Evolutionary conservation across 257 asterid genomes (phyloP).

Genomic region (Anisodus acutangulus): DNA sequence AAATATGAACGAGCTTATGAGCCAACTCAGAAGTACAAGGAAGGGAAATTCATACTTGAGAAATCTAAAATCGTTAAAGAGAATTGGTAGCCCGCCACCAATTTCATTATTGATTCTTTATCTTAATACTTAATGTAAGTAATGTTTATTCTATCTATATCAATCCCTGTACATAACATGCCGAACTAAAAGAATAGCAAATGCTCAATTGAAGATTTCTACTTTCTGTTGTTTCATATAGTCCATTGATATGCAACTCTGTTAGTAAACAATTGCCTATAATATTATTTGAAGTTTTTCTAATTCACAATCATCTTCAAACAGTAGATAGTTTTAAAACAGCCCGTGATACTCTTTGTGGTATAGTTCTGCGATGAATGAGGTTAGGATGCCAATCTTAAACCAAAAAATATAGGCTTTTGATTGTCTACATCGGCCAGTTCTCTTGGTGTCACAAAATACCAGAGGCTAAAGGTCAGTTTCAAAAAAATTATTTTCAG

Average conservation of each 20-base stretch:
- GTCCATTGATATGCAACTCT: not conserved
- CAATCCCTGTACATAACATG: slow-evolving; percentile 31
- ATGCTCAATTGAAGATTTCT: slow-evolving; percentile 13
- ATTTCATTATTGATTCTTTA: not conserved
- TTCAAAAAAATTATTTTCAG: too few species aligned
- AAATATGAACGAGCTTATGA: slow-evolving; percentile 52
- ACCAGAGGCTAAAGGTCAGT: too few species aligned
- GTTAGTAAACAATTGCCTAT: not conserved
- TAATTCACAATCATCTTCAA: not conserved
- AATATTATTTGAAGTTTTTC: not conserved
- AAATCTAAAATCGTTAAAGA: slow-evolving; percentile 42
- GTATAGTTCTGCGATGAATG: not conserved
- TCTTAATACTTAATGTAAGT: slow-evolving; percentile 20
- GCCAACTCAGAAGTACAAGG: slow-evolving; percentile 51
- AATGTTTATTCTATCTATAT: slow-evolving; percentile 33
- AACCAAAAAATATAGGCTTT: not conserved
- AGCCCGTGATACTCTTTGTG: not conserved
- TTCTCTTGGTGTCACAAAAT: not conserved
- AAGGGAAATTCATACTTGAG: slow-evolving; percentile 52
- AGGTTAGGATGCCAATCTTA: slow-evolving; percentile 4
- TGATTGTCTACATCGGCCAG: not conserved
- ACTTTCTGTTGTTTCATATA: not conserved
- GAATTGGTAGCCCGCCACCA: slow-evolving; percentile 36
- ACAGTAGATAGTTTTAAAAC: not conserved
- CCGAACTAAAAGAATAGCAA: not conserved